A percentile compares a stretch with the other conserved stretches of the same genome.
Evolutionary conservation across 2,329 filamentous ascomycete species (phyloP).

Genomic region (Cladosporium sp.): DNA sequence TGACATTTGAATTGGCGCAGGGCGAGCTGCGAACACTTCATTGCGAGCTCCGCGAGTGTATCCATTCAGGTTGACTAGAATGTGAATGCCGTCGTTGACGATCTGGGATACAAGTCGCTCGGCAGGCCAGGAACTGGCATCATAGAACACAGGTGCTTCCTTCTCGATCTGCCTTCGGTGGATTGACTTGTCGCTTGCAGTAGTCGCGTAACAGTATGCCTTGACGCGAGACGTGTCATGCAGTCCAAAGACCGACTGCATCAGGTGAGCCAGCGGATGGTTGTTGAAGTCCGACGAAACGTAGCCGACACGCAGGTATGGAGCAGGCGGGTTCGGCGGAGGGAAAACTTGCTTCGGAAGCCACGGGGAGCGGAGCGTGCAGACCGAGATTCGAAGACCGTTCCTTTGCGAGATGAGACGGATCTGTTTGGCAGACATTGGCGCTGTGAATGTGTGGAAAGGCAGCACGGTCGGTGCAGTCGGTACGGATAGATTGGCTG

Average conservation of each 20-base stretch:
- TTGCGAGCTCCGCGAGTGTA: conserved; percentile 97
- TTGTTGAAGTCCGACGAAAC: conserved; percentile 99
- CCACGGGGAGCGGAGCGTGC: conserved; percentile 83
- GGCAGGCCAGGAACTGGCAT: conserved; percentile 81
- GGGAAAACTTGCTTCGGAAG: conserved; percentile 73
- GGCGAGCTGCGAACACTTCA: conserved; percentile 91
- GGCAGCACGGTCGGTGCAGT: conserved; percentile 90
- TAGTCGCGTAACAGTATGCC: conserved; percentile 95
- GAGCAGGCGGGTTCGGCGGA: conserved; percentile 78
- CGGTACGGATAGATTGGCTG: conserved; percentile 69
- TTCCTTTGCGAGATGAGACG: conserved; percentile 94
- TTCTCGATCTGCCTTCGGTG: conserved; percentile 91
- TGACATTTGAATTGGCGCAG: conserved; percentile 96
- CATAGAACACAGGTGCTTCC: conserved; percentile 85
- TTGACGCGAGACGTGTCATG: conserved; percentile 71
- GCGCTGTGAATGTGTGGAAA: conserved; percentile 97
- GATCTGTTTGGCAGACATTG: conserved; percentile 85
- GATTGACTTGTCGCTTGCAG: conserved; percentile 78
- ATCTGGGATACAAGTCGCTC: conserved; percentile 85
- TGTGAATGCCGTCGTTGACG: conserved; percentile 81
- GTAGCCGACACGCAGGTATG: conserved; percentile 88
- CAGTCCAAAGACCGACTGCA: conserved; percentile 97
- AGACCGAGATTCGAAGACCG: conserved; percentile 85
- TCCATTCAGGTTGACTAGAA: conserved; percentile 95
- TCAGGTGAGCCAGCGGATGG: conserved; percentile 90